These are phyloP conservation scores for Cercospora beticola DNA, from an alignment of 2,329 filamentous ascomycete genomes.

Conservation along the genomic window DNA sequence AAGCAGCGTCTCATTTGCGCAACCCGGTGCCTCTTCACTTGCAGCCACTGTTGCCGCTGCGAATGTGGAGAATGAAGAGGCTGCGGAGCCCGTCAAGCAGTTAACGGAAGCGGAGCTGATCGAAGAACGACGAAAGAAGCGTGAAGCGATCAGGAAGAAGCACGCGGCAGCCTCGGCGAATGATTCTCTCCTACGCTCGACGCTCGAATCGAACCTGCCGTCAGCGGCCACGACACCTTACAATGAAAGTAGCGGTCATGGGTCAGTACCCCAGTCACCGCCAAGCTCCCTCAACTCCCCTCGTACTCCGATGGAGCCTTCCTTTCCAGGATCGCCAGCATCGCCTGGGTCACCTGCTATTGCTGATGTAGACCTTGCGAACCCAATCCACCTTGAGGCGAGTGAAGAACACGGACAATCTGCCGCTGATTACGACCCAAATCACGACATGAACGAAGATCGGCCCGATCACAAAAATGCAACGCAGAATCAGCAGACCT, in stretches of 20 bases:
- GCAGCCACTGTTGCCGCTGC: neutral
- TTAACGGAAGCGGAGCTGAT: slow-evolving; percentile 77
- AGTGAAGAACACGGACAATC: slow-evolving; percentile 70
- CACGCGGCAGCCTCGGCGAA: slow-evolving; percentile 58
- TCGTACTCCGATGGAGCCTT: slow-evolving; percentile 35
- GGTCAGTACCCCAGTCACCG: slow-evolving; percentile 32
- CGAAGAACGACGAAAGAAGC: slow-evolving; percentile 77
- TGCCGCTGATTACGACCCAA: slow-evolving; percentile 92
- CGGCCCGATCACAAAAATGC: slow-evolving; percentile 34
- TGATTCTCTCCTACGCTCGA: slow-evolving; percentile 63
- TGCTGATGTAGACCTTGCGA: slow-evolving; percentile 44
- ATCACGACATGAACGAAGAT: slow-evolving; percentile 83
- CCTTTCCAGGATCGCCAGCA: slow-evolving; percentile 36
- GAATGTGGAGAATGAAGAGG: slow-evolving; percentile 36
- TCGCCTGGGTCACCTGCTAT: slow-evolving; percentile 41
- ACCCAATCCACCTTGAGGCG: slow-evolving; percentile 33
- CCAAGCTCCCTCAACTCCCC: slow-evolving; percentile 37
- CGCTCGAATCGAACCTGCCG: slow-evolving; percentile 51
- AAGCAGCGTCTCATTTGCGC: slow-evolving; percentile 21
- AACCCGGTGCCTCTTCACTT: slow-evolving; percentile 22
- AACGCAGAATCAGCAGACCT: slow-evolving; percentile 28
- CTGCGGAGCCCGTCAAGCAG: slow-evolving; percentile 46
- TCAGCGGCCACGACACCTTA: slow-evolving; percentile 40
- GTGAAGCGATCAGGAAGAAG: slow-evolving; percentile 83
- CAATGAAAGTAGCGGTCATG: slow-evolving; percentile 29